Base-by-base conservation (phyloP, 1,284 basidiomycete genomes). In the Heimioporus retisporus region DNA sequence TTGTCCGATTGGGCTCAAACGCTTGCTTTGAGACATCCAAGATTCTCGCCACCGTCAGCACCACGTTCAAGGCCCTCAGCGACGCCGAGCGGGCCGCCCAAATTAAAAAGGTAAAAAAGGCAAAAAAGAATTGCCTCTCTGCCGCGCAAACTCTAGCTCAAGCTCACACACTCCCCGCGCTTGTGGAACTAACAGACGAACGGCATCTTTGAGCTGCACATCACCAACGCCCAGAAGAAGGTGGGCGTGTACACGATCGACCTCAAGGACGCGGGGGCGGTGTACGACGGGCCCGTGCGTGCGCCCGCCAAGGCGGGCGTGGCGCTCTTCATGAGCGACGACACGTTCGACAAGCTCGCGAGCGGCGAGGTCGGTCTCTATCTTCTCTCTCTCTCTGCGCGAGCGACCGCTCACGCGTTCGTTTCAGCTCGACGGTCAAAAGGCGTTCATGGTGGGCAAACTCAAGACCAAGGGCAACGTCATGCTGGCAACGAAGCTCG, bases 231-330 rank as follows among this genome's bases (percentile, higher is more conserved):
- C 23, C 86, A 86, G 46, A 94, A 93, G 72, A 86, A 94, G 80
- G 91, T 93, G 76, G 94, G 85, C 58, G 85, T 86, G 57, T 97
- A 95, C 94, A 96, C 96, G n/a, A 96, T 99, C 73, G 97, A 99
- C 85, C 80, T 98, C 77, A 99, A 99, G 89, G 94, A 96, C 83
- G 87, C 89, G 46, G 95, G 94, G 40, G 85, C 87, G 48, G 89
- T 97, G 40, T 91, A 91, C 82, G 92, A 94, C 81, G 96, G 96
- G 51, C 81, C 84, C 25, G 92, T 93, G 5, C 90, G 92, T 68
- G 83, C 87, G 1, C 90, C 93, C 65, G 83, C 86, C 2, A 92
- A 91, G 77, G 81, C 91, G 46, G 95, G 94, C 75, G 94, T 96
- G 61, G 92, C 90, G 16, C 88, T 96, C 79, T 85, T 91, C 65